phyloP scores from a whole-genome alignment of 176 grass and related monocot species.

The Tillandsia fasciculata region DNA sequence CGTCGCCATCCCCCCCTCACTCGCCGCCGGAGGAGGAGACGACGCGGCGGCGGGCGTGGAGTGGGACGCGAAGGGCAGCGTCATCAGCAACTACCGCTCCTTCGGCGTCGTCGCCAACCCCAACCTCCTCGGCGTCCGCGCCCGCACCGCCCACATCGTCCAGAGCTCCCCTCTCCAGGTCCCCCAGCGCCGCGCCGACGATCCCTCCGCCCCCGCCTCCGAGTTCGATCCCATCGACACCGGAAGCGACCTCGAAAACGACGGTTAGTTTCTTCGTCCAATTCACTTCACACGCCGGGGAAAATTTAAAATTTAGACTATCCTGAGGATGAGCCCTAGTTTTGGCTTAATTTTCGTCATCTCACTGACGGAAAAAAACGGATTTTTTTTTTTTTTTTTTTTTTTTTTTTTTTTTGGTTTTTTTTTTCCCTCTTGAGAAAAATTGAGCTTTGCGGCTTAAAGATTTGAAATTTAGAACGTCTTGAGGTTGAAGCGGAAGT shows the following conservation, averaged over 20 bases:
- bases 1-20: constrained; percentile 45
- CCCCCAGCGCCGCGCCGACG: constrained; percentile 25
- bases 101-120: constrained; percentile 90
- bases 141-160: constrained; percentile 48
- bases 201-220: constrained; percentile 10
- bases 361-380: too few relatives aligned
- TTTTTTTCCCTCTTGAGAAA: too few relatives aligned
- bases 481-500: too few relatives aligned
- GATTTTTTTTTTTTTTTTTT: too few relatives aligned
- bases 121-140: constrained; percentile 55
- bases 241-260: constrained; percentile 63
- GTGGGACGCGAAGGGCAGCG: constrained; percentile 77
- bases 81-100: constrained; percentile 73
- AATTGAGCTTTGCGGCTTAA: too few relatives aligned
- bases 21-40: constrained; percentile 30
- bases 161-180: constrained; percentile 50
- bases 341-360: too few relatives aligned
- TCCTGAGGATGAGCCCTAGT: too few relatives aligned
- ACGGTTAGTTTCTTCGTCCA: constrained; percentile 38
- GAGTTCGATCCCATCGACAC: constrained; percentile 68
- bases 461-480: too few relatives aligned
- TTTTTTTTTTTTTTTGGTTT: too few relatives aligned
- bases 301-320: too few relatives aligned
- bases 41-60: background rate
- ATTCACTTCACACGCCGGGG: background rate